phyloP scores from a whole-genome alignment of 2,329 filamentous ascomycete species.

The Teratosphaeria epicoccoides region DNA sequence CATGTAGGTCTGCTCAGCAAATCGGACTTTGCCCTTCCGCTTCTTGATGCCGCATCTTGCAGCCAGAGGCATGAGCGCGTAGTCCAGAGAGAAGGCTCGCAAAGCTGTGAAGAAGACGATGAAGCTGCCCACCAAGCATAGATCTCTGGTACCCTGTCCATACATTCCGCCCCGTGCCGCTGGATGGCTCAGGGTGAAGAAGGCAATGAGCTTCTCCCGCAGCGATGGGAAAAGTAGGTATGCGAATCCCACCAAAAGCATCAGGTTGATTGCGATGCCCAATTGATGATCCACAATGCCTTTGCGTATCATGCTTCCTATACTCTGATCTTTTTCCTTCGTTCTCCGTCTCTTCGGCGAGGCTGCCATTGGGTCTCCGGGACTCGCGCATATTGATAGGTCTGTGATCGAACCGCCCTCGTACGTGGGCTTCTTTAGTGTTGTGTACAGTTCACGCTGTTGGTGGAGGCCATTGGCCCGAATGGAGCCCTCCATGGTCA shows the following conservation, averaged over 20 bases:
- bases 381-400: constrained; percentile 3
- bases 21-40: constrained; percentile 64
- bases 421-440: neutral
- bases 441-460: neutral
- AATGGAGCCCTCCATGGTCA: neutral
- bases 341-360: constrained; percentile 3
- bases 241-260: constrained; percentile 70
- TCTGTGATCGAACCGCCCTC: neutral
- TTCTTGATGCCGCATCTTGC: constrained; percentile 61
- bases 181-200: constrained; percentile 75
- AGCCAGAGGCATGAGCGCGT: constrained; percentile 69
- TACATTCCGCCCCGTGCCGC: constrained; percentile 45
- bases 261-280: constrained; percentile 70
- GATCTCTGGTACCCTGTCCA: constrained; percentile 67
- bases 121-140: constrained; percentile 65
- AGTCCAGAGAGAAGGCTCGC: constrained; percentile 76
- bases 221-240: constrained; percentile 75
- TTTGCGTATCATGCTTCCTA: constrained; percentile 23
- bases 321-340: constrained; percentile 17
- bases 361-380: constrained; percentile 6
- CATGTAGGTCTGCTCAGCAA: constrained; percentile 92
- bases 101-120: constrained; percentile 79
- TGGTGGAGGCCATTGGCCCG: neutral
- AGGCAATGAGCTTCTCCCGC: constrained; percentile 69
- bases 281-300: constrained; percentile 34